Percentiles rank a stretch among this genome's conserved stretches.
phyloP scores from a whole-genome alignment of 495 filamentous ascomycete genomes.

The Talaromyces nanjingensis region DNA sequence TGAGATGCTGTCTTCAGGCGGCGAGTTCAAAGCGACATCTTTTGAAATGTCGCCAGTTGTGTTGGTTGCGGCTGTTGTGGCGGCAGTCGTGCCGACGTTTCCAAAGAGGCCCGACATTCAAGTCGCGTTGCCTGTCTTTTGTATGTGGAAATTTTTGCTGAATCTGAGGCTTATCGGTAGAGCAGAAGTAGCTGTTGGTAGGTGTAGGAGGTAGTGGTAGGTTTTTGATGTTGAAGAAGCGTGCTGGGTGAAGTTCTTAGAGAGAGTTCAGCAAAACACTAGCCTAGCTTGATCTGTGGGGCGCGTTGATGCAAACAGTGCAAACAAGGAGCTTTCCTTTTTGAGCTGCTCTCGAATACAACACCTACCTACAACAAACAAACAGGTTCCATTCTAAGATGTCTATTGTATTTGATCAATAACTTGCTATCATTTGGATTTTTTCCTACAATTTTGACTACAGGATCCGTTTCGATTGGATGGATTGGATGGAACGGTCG shows the following conservation, averaged over 20 bases:
- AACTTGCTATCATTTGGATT: background rate
- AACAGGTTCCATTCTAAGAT: background rate
- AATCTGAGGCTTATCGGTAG: background rate
- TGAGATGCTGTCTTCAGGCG: conserved; percentile 81
- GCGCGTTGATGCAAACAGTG: background rate
- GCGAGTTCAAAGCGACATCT: conserved; percentile 69
- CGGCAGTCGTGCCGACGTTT: conserved; percentile 31
- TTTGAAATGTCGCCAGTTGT: conserved; percentile 87
- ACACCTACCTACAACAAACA: background rate
- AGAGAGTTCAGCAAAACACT: background rate
- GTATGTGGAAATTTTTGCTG: background rate
- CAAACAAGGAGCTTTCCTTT: conserved; percentile 6
- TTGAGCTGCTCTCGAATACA: background rate
- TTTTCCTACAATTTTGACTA: too few relatives aligned
- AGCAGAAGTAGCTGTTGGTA: background rate
- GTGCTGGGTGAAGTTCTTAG: background rate
- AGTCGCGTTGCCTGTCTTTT: background rate
- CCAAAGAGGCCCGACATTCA: conserved; percentile 54
- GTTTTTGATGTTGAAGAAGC: background rate
- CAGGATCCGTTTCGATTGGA: too few relatives aligned
- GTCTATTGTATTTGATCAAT: background rate
- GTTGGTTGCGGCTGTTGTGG: conserved; percentile 46
- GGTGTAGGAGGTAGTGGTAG: background rate
- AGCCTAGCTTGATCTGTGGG: background rate
- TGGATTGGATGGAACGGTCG: too few relatives aligned